Conservation (phyloP, 305 asterid species). For the Fraxinus baroniana region DNA sequence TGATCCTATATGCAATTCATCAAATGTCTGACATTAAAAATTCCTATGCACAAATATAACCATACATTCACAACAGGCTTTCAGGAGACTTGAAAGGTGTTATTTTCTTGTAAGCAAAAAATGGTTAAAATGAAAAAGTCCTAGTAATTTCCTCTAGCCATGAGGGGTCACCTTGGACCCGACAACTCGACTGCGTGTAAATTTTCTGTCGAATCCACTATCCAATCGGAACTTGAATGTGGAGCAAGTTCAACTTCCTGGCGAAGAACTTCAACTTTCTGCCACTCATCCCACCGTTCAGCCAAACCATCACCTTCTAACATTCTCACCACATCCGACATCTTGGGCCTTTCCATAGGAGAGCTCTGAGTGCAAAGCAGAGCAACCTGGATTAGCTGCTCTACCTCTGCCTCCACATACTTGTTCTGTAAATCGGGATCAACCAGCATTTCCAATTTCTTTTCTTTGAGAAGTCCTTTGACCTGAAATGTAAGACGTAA, state of each 20-base stretch:
- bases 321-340: conserved; percentile 91
- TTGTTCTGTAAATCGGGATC: conserved; percentile 64
- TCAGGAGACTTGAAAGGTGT: conserved; percentile 14
- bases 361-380: conserved; percentile 75
- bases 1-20: conserved; percentile 32
- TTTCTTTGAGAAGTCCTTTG: conserved; percentile 65
- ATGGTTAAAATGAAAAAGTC: neutral
- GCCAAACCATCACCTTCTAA: conserved; percentile 89
- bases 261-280: conserved; percentile 73
- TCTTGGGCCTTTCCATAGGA: conserved; percentile 81
- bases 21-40: conserved; percentile 30
- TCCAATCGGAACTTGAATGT: conserved; percentile 59
- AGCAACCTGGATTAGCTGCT: conserved; percentile 79
- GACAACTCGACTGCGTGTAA: conserved; percentile 74
- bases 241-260: conserved; percentile 59
- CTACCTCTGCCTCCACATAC: conserved; percentile 69
- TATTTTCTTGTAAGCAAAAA: conserved; percentile 15
- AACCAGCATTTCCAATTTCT: conserved; percentile 67
- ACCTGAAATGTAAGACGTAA: conserved; percentile 46
- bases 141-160: conserved; percentile 19
- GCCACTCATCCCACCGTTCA: conserved; percentile 94
- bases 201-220: conserved; percentile 66
- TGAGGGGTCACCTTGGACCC: conserved; percentile 64
- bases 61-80: conserved; percentile 27
- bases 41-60: conserved; percentile 40